Evolutionary conservation across 2,329 filamentous ascomycete species (phyloP), one percentile per base, ranked within the genome.

Genomic region (Amauroascus niger): DNA sequence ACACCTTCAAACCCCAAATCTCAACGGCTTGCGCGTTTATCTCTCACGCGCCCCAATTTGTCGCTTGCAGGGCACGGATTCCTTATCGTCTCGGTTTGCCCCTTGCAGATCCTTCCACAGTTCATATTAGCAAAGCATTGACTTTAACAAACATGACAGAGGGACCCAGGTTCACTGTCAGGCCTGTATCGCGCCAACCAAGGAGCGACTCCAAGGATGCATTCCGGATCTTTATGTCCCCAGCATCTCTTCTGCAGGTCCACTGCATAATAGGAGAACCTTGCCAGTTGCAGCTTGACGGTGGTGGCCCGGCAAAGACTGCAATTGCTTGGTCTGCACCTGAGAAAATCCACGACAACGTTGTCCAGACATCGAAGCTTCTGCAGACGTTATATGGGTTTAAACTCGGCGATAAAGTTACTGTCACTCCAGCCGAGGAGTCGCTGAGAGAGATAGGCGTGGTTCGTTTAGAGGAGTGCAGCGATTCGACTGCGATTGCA

Each of bases 351-450:
- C 79, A 82, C 63, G 81, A 80, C 59, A 79, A 83, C 58, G 76
- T 88, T 54, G 74, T 86, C 48, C 78, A 90, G 74, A 80, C 87
- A 73, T 83, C 87, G 20, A 83, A 87, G 58, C 76, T 81, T 5
- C 80, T 94, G 52, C 84, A 87, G 58, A 83, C 86, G 33, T 78
- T 81, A 6, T 86, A 86, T 60, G 81, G 80, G 0, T 79, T 95
- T 61, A 84, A 84, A 57, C 74, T 93, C 3, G 82, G 82, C 14
- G 86, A 89, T 47, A 78, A 81, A 49, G 74, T 94, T 46, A 75
- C 77, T 6, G 77, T 90, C 22, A 73, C 76, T 1, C 76, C 71
- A 57, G 75, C 78, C 8, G 75, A 75, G 6, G 71, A 69, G 1
- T 61, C 71, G 1, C 68, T 84, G 9, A 72, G 76, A 0, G 76